Evolutionary conservation across 1,284 basidiomycete species (phyloP).

Genomic region (Coriolopsis trogii): DNA sequence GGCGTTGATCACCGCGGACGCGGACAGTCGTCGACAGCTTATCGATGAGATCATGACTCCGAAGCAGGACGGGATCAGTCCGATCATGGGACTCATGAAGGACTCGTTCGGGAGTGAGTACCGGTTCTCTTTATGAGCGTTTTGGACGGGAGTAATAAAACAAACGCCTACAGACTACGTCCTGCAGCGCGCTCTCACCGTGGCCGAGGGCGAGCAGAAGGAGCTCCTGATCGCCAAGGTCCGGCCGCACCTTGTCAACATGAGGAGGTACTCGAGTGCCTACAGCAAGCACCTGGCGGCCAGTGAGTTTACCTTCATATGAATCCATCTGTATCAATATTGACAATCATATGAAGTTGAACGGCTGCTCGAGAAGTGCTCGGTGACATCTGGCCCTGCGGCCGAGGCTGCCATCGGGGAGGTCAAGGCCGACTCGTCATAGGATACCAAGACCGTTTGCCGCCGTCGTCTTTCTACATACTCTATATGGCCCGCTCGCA

Average conservation of each 20-base stretch:
- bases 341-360: slow-evolving; percentile 51
- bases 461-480: slow-evolving; percentile 10
- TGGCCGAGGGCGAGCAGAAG: slow-evolving; percentile 76
- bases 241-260: slow-evolving; percentile 65
- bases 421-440: slow-evolving; percentile 17
- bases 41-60: slow-evolving; percentile 82
- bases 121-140: too few species aligned
- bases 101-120: slow-evolving; percentile 87
- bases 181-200: slow-evolving; percentile 72
- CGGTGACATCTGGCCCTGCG: slow-evolving; percentile 1
- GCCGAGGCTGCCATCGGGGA: slow-evolving; percentile 6
- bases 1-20: slow-evolving; percentile 72
- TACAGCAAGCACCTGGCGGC: slow-evolving; percentile 81
- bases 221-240: slow-evolving; percentile 64
- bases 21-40: slow-evolving; percentile 65
- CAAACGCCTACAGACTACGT: slow-evolving; percentile 67
- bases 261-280: slow-evolving; percentile 71
- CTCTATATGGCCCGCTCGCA: slow-evolving; percentile 10
- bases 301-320: slow-evolving; percentile 50
- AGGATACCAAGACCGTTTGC: slow-evolving; percentile 8
- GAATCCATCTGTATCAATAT: slow-evolving; percentile 1
- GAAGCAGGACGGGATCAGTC: slow-evolving; percentile 63
- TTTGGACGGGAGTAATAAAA: background rate
- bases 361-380: slow-evolving; percentile 57
- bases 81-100: slow-evolving; percentile 83